Base-by-base conservation (phyloP, 2,329 filamentous ascomycete genomes). In the Pseudogymnoascus sp. region DNA sequence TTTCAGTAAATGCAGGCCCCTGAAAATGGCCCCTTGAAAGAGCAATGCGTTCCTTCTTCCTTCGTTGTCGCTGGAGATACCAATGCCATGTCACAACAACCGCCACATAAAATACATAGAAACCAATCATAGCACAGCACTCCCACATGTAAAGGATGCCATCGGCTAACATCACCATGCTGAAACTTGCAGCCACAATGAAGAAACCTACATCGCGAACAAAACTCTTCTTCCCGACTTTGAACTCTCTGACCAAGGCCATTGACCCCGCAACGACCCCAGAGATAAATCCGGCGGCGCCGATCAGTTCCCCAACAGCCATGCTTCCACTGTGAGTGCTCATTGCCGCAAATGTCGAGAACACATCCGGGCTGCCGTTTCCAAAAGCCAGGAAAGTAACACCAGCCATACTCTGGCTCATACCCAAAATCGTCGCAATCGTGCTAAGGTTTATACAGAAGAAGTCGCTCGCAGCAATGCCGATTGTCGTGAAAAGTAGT, bases 311-410 rank as follows among this genome's bases (percentile, higher is more conserved):
- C 50, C 94, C 94, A 40, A 99, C 86, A 1, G 94, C 94, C 80
- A 99, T 84, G 77, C 92, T 95, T n/a, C 93, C 93, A 72, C 92
- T 97, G 71, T 97, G 91, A 24, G 92, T 96, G 70, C 87, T 87
- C 91, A 99, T 97, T 67, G 94, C 95, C 13, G 94, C 94, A 76
- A 99, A 97, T 1, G 94, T 99, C 66, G 92, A 97, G 75, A 99
- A 99, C 50, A 99, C 92, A 74, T 99, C 94, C 1, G 94, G 94
- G 64, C 93, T 97, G 60, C 94, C 94, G 78, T 99, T 99, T 66
- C 94, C 94, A 75, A 99, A 95, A 7, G 94, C 94, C 60, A 99
- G 78, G 70, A 99, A 96, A 0, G 94, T 99, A 29, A 99, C 95
- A 36, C 94, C 94, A 0, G 94, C 92, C 75, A 99, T 82, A 73